These are phyloP conservation scores for Anisodus acutangulus DNA, from an alignment of 257 asterid species.

Conservation along the genomic window DNA sequence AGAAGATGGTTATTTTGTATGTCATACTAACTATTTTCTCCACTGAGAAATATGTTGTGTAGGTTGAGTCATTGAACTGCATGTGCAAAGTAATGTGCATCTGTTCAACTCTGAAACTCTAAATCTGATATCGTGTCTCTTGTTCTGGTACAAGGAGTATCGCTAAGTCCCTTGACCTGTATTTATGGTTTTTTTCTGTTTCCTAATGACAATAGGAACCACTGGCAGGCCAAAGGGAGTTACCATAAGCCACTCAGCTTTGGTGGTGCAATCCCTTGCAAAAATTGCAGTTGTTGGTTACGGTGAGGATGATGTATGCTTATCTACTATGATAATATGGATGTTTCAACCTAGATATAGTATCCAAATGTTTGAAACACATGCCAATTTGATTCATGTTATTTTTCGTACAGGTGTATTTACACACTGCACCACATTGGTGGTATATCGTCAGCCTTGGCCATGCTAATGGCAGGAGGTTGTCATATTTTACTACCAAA, in stretches of 20 bases:
- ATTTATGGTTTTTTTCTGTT: conserved; percentile 17
- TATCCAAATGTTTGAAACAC: conserved; percentile 6
- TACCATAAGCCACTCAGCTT: conserved; percentile 68
- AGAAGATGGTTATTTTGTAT: conserved; percentile 7
- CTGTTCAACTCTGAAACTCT: not conserved
- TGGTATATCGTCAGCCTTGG: conserved; percentile 91
- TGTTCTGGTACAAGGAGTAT: conserved; percentile 10
- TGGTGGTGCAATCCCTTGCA: conserved; percentile 84
- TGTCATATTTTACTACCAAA: conserved; percentile 77
- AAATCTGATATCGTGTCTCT: not conserved
- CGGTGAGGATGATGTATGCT: conserved; percentile 76
- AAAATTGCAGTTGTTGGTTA: conserved; percentile 80
- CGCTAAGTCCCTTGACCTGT: not conserved
- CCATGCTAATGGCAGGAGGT: conserved; percentile 85
- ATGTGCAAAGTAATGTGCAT: not conserved
- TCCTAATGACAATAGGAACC: conserved; percentile 56
- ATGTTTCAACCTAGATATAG: not conserved
- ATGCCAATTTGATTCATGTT: not conserved
- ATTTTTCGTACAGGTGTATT: conserved; percentile 56
- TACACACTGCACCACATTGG: conserved; percentile 95
- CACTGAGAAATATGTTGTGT: not conserved
- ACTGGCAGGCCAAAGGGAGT: conserved; percentile 96
- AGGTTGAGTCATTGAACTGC: not conserved
- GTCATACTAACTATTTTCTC: not conserved
- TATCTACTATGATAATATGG: not conserved